Evolutionary conservation across 495 filamentous ascomycete species (phyloP).

Genomic region (Podospora pseudoanserina): DNA sequence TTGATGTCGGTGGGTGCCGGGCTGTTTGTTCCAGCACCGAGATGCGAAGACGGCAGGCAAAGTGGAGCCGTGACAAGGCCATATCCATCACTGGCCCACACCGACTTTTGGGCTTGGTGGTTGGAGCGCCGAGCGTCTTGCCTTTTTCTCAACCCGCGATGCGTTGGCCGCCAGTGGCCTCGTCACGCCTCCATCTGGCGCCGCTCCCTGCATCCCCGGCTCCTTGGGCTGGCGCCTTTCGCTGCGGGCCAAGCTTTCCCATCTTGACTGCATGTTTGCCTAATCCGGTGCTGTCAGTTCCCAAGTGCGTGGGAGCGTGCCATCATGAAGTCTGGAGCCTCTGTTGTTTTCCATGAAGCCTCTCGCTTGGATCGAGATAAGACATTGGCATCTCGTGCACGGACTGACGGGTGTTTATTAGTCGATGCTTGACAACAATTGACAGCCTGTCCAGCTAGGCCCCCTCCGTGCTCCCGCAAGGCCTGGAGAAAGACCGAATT

Average conservation of each 20-base stretch:
- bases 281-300: slow-evolving; percentile 1
- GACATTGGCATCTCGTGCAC: background rate
- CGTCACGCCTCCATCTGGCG: slow-evolving; percentile 20
- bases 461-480: slow-evolving; percentile 12
- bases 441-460: background rate
- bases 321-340: background rate
- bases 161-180: slow-evolving; percentile 29
- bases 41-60: slow-evolving; percentile 2
- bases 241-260: slow-evolving; percentile 9
- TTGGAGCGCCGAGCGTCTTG: background rate
- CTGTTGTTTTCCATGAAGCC: background rate
- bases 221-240: slow-evolving; percentile 19
- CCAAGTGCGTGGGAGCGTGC: background rate
- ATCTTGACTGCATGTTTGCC: slow-evolving; percentile 22
- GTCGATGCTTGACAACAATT: background rate
- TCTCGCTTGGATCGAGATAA: background rate
- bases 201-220: slow-evolving; percentile 21
- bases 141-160: slow-evolving; percentile 9
- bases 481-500: background rate
- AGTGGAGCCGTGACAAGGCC: slow-evolving; percentile 2
- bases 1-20: background rate
- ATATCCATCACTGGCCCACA: slow-evolving; percentile 22
- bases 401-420: background rate
- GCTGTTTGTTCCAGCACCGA: background rate
- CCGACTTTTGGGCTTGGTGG: slow-evolving; percentile 32